Evolutionary conservation across 2,329 filamentous ascomycete species (phyloP).

Genomic region (Trichoderma sp.): DNA sequence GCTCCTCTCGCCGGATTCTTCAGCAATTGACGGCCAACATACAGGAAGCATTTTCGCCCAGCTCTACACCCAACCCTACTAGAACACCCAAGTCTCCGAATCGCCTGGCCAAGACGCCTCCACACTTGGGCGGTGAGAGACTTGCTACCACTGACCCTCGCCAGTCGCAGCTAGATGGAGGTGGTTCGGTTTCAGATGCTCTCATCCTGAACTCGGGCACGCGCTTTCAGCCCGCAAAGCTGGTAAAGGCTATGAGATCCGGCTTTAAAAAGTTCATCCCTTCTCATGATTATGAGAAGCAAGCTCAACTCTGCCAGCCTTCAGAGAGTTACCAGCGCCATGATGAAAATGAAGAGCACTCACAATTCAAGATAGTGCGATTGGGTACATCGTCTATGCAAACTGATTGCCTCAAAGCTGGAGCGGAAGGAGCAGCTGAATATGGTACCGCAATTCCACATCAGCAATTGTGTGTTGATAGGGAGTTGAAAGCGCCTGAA

Average conservation of each 20-base stretch:
- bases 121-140: constrained; percentile 35
- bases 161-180: constrained; percentile 19
- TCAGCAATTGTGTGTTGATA: background rate
- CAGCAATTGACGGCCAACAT: constrained; percentile 5
- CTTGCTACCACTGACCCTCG: constrained; percentile 10
- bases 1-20: constrained; percentile 4
- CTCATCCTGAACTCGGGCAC: constrained; percentile 18
- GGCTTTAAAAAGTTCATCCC: constrained; percentile 25
- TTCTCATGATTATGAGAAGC: background rate
- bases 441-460: background rate
- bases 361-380: background rate
- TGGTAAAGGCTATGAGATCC: constrained; percentile 35
- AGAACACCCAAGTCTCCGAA: background rate
- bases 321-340: background rate
- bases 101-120: constrained; percentile 30
- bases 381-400: background rate
- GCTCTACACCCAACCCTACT: background rate
- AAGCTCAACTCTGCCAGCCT: background rate
- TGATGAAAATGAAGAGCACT: background rate
- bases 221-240: constrained; percentile 35
- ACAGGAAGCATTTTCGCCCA: constrained; percentile 12
- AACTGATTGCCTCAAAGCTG: background rate
- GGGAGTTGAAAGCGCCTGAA: background rate
- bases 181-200: background rate
- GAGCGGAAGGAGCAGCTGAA: background rate